These are phyloP conservation scores for Blastomyces gilchristii DNA, from an alignment of 2,329 filamentous ascomycete genomes.

Conservation along the genomic window DNA sequence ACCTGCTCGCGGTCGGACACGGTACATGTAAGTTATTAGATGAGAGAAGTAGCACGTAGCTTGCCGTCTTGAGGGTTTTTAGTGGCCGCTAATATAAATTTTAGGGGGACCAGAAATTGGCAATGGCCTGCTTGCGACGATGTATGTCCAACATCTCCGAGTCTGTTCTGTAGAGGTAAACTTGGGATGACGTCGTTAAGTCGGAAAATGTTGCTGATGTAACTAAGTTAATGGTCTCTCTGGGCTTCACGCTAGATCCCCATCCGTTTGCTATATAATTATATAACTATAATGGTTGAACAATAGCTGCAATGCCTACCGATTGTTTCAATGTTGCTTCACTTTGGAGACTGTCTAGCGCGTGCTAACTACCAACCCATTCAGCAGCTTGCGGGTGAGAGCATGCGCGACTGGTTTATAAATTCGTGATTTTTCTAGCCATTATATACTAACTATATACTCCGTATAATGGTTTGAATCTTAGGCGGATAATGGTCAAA, in stretches of 20 bases:
- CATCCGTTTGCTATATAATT: neutral
- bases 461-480: neutral
- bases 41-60: neutral
- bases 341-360: neutral
- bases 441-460: neutral
- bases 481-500: neutral
- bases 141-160: neutral
- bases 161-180: neutral
- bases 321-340: neutral
- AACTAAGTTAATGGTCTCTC: neutral
- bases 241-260: too few relatives aligned
- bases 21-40: slow-evolving; percentile 1
- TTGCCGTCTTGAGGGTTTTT: neutral
- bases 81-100: neutral
- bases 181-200: neutral
- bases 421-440: neutral
- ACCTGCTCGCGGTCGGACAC: neutral
- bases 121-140: neutral
- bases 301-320: neutral
- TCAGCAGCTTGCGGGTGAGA: too few relatives aligned
- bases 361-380: neutral
- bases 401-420: neutral
- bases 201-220: neutral
- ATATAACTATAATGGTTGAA: neutral
- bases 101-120: neutral